Evolutionary conservation across 1,139 yeast genomes (phyloP).

Genomic region (Saccharomyces hybrid): DNA sequence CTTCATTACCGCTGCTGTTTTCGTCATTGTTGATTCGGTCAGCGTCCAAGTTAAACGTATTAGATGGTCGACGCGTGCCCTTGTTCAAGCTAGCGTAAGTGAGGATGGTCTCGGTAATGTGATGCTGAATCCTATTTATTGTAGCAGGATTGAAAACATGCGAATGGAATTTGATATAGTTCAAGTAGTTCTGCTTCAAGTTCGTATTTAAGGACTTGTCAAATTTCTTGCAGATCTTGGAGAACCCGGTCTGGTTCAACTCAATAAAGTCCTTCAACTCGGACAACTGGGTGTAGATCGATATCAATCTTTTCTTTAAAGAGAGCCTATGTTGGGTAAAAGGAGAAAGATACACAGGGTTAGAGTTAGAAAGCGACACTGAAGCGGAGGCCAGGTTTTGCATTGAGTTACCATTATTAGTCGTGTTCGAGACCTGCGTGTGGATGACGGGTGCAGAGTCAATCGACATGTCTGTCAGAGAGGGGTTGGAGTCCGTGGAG

Average conservation of each 20-base stretch:
- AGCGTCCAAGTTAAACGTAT: slow-evolving; percentile 9
- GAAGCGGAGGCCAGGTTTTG: slow-evolving; percentile 1
- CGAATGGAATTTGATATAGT: slow-evolving; percentile 34
- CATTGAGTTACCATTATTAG: not conserved
- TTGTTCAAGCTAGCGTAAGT: slow-evolving; percentile 41
- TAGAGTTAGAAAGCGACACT: slow-evolving; percentile 9
- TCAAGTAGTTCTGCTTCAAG: slow-evolving; percentile 46
- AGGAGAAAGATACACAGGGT: not conserved
- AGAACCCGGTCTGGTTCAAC: slow-evolving; percentile 78
- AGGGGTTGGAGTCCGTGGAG: slow-evolving; percentile 7
- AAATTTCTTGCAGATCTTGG: slow-evolving; percentile 82
- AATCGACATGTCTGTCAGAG: slow-evolving; percentile 7
- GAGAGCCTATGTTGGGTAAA: slow-evolving; percentile 41
- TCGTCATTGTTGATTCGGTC: slow-evolving; percentile 2
- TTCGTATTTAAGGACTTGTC: slow-evolving; percentile 69
- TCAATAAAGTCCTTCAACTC: slow-evolving; percentile 78
- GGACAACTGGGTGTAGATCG: slow-evolving; percentile 65
- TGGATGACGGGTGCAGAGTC: slow-evolving; percentile 12
- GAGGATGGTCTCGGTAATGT: slow-evolving; percentile 33
- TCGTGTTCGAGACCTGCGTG: slow-evolving; percentile 1
- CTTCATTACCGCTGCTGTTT: not conserved
- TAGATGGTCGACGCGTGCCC: slow-evolving; percentile 13
- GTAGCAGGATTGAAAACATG: slow-evolving; percentile 44
- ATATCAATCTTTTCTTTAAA: slow-evolving; percentile 57
- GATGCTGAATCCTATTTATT: slow-evolving; percentile 37